phyloP scores from a whole-genome alignment of 192 early-diverging fungal genomes.

The Entomortierella beljakovae region DNA sequence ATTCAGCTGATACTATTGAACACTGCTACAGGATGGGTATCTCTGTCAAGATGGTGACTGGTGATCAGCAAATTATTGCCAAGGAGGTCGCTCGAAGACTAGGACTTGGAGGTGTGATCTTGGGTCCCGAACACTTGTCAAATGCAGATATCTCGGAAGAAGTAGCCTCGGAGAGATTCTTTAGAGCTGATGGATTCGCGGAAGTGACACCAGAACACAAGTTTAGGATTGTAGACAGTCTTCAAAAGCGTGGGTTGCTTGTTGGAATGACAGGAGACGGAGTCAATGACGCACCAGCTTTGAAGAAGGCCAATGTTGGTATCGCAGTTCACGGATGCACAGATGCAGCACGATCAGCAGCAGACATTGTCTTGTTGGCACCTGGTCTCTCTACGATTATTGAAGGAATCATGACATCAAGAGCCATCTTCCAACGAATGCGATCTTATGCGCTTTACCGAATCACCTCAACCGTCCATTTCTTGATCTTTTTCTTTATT shows the following conservation, averaged over 20 bases:
- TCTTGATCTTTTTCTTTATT: constrained; percentile 84
- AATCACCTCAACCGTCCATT: constrained; percentile 84
- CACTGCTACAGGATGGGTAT: constrained; percentile 75
- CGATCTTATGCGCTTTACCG: constrained; percentile 78
- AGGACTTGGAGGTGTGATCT: constrained; percentile 73
- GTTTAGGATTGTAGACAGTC: constrained; percentile 76
- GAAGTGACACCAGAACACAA: constrained; percentile 86
- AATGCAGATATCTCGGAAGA: constrained; percentile 60
- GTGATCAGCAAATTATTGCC: constrained; percentile 79
- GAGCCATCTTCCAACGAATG: constrained; percentile 82
- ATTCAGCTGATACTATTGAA: constrained; percentile 74
- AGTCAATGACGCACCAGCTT: constrained; percentile 86
- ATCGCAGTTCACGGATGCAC: constrained; percentile 84
- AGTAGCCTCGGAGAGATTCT: constrained; percentile 63
- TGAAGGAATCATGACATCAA: constrained; percentile 75
- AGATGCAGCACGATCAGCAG: constrained; percentile 80
- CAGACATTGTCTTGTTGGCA: constrained; percentile 81
- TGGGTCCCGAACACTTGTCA: constrained; percentile 70
- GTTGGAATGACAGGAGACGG: constrained; percentile 87
- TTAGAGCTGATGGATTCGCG: constrained; percentile 80
- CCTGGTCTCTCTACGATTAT: constrained; percentile 79
- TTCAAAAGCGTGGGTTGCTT: constrained; percentile 69
- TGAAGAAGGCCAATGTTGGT: constrained; percentile 86
- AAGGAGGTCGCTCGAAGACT: constrained; percentile 80
- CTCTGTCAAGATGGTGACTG: constrained; percentile 84